Conservation (phyloP, 2,329 filamentous ascomycete genomes). For the Penicillium sp. region DNA sequence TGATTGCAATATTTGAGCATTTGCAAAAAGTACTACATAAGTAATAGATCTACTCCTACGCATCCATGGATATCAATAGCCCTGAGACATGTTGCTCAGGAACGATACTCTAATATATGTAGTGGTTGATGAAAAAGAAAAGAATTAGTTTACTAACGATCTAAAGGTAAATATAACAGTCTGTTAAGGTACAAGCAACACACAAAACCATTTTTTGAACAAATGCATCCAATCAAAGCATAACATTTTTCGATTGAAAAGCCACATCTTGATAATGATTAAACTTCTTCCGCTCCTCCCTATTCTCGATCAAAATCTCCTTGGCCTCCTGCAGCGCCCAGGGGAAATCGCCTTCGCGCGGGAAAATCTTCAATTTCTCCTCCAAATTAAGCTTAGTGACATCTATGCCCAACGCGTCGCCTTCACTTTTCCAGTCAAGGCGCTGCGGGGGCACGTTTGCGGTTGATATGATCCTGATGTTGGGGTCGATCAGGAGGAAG, state of each 20-base stretch:
- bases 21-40: no score
- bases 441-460: constrained; percentile 53
- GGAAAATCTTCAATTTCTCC: constrained; percentile 15
- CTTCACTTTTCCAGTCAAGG: constrained; percentile 41
- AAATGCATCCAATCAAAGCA: not conserved
- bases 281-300: constrained; percentile 22
- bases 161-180: not conserved
- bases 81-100: no score
- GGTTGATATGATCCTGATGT: constrained; percentile 51
- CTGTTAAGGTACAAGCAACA: not conserved
- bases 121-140: not conserved
- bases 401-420: constrained; percentile 6
- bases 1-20: no score
- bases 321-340: constrained; percentile 38
- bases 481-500: constrained; percentile 59
- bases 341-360: constrained; percentile 23
- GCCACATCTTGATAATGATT: constrained; percentile 28
- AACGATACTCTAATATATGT: not conserved
- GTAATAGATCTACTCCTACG: no score
- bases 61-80: no score
- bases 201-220: not conserved
- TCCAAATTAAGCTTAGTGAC: constrained; percentile 21
- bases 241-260: constrained; percentile 25
- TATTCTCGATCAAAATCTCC: constrained; percentile 25
- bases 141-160: not conserved